These are phyloP conservation scores for Ustilago cynodontis DNA, from an alignment of 1,284 basidiomycete genomes.

Conservation along the genomic window DNA sequence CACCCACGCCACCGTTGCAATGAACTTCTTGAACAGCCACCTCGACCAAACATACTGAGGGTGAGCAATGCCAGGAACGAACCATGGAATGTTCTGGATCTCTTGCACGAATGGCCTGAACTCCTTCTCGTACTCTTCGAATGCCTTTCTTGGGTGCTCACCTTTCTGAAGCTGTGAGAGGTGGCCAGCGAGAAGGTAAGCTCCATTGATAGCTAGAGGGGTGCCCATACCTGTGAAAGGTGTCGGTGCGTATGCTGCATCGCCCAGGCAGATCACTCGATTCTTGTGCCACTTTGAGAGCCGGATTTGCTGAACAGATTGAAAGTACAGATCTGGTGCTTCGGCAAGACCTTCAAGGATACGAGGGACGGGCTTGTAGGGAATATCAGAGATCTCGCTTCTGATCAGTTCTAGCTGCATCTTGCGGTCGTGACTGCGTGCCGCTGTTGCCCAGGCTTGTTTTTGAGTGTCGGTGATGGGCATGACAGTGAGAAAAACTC, in stretches of 20 bases:
- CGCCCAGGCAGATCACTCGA: conserved; percentile 53
- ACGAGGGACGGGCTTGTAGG: conserved; percentile 28
- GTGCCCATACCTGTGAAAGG: conserved; percentile 58
- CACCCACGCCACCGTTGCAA: conserved; percentile 9
- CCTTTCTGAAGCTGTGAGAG: conserved; percentile 25
- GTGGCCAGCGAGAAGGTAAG: conserved; percentile 53
- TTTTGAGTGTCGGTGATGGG: conserved; percentile 17
- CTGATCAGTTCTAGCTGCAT: conserved; percentile 37
- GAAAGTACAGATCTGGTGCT: conserved; percentile 51
- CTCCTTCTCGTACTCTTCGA: conserved; percentile 38
- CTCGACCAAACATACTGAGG: conserved; percentile 14
- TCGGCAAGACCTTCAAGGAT: conserved; percentile 32
- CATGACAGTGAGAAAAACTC: conserved; percentile 31
- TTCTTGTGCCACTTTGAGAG: conserved; percentile 40
- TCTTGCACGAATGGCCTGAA: conserved; percentile 46
- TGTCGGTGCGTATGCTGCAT: conserved; percentile 54
- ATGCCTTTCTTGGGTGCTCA: conserved; percentile 23
- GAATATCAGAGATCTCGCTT: conserved; percentile 24
- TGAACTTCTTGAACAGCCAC: conserved; percentile 13
- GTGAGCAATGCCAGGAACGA: conserved; percentile 32
- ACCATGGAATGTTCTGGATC: conserved; percentile 39
- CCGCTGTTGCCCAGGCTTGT: conserved; percentile 20
- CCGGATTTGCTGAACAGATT: conserved; percentile 49
- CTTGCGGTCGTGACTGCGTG: conserved; percentile 16
- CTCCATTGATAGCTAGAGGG: conserved; percentile 42